Evolutionary conservation across 2,329 filamentous ascomycete species (phyloP), one percentile per base, ranked within the genome.

Genomic region (Exophiala alcalophila): DNA sequence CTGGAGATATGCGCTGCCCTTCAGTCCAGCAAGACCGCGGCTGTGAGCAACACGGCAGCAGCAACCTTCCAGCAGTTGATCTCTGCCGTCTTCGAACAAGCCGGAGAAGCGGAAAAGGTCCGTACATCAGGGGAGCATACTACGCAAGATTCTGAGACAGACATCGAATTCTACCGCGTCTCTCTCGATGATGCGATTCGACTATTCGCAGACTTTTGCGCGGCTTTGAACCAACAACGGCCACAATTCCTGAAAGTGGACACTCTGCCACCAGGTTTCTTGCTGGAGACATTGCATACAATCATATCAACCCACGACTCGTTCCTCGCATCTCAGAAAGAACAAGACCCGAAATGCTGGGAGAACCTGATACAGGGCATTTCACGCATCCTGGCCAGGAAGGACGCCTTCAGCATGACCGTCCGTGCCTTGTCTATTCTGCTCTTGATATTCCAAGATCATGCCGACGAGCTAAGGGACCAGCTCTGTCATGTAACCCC

Each of bases 1-100:
- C 68, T 98, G 53, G 90, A 94, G 61, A 87, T 95, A 61, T 97
- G 92, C 67, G 92, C 92, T 48, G 84, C 87, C 36, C 68, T 98
- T 34, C 90, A 97, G 65, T 84, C 81, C 43, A 92, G 86, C 65
- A 97, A 96, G 67, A 94, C 90, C 68, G 81, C 83, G 18, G 89
- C 94, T 37, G 89, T 98, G 56, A 94, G 91, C 61, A 94, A 94
- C 57, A 97, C 94, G 1, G 92, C 92, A 7, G 88, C 91, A 18
- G 92, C 92, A n/a, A 97, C 92, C 2, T 71, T 98, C 40, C 91
- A 96, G 65, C 92, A 97, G 64, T 77, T 98, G 10, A 83, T 97
- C 5, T 87, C 92, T 21, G 84, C 86, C 1, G 85, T 95, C 0
- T 97, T 96, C 65, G 92, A 97, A 62, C 92, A 94, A 62, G 88